These are phyloP conservation scores for Lanmaoa pseudosensibilis DNA, from an alignment of 768 basidiomycete genomes.

Conservation along the genomic window DNA sequence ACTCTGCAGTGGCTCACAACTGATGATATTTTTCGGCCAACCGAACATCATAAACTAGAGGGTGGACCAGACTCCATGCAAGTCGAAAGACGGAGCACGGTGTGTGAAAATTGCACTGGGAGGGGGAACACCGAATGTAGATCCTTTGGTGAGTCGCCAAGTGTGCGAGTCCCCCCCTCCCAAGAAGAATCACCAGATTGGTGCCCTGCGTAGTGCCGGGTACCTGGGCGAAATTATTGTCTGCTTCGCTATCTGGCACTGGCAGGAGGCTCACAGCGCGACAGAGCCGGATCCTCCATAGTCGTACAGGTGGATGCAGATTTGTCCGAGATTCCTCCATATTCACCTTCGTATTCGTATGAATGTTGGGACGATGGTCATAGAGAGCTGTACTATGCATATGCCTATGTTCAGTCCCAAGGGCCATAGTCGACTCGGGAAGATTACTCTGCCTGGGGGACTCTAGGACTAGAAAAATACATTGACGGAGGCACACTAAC, in stretches of 20 bases:
- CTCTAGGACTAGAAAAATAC: neutral
- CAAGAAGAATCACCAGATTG: neutral
- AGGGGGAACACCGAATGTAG: neutral
- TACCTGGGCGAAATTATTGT: neutral
- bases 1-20: neutral
- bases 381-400: neutral
- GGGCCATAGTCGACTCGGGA: neutral
- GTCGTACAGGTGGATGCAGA: neutral
- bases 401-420: neutral
- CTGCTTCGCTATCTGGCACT: neutral
- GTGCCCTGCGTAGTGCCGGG: neutral
- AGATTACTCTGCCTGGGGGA: neutral
- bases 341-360: neutral
- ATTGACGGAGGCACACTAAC: neutral
- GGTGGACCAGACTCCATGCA: neutral
- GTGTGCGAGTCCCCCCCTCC: neutral
- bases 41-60: neutral
- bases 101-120: neutral
- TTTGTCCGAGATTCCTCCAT: neutral
- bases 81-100: neutral
- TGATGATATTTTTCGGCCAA: neutral
- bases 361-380: neutral
- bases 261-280: neutral
- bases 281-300: neutral
- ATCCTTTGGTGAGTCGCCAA: neutral